Base-by-base conservation (phyloP, 169 alveolate genomes). In the Plasmodium billcollinsi region DNA sequence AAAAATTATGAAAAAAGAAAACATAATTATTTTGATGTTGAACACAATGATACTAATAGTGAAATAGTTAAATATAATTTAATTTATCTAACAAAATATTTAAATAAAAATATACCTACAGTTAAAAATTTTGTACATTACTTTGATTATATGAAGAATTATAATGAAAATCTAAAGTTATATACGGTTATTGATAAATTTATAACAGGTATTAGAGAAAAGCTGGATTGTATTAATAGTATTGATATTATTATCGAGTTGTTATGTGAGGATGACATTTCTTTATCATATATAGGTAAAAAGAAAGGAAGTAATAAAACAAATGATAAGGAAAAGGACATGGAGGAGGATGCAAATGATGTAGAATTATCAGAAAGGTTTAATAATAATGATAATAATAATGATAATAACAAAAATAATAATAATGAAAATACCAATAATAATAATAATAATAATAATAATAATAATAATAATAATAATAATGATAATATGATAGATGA, bases 91-190 rank as follows among this genome's bases (percentile, higher is more conserved):
- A 72, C 92, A 4, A 86, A 86, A 24, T 86, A 86, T 54, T 73
- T 86, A 39, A 72, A 86, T 56, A 86, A 73, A 59, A 86, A 70
- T 20, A 86, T 86, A 7, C 92, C 92, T 9, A 70, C 75, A 5
- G 92, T 86, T 59, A 86, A 86, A 86, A 71, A 86, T 86, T 86
- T 86, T 52, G 88, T 86, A 5, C 92, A 86, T n/a, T 86, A 86
- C 47, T 86, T 86, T 72, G 92, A 86, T 72, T 86, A 72, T 73
- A 74, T 86, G 8, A 24, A 73, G n/a, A 86, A 86, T 14, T 86
- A 86, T 20, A 86, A 73, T 72, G 92, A 86, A 65, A 86, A 86
- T 33, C 61, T 86, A 75, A 86, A 86, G 12, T 39, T 86, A 50
- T 72, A 71, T 47, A 71, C 92, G 4, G 88, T 86, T n/a, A 73